Conservation (phyloP, 139 green algal species). For the Astrephomene gubernaculifera region DNA sequence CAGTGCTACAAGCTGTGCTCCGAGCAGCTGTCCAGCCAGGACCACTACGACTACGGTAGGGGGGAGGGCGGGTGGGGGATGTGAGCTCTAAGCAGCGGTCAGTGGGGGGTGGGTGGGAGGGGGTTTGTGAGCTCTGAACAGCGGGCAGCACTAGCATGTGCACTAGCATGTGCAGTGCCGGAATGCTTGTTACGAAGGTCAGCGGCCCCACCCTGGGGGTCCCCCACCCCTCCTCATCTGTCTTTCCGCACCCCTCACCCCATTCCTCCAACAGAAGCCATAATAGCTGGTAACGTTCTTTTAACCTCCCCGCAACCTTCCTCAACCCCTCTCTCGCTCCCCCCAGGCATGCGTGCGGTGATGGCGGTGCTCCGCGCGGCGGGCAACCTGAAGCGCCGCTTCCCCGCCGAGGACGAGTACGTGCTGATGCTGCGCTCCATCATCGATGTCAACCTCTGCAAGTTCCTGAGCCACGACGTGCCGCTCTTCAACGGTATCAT, state of each 20-base stretch:
- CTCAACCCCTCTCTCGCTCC: too few relatives aligned
- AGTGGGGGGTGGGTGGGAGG: too few relatives aligned
- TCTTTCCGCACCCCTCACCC: constrained; percentile 38
- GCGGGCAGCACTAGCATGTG: too few relatives aligned
- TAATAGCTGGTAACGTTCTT: too few relatives aligned
- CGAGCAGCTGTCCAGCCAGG: constrained; percentile 85
- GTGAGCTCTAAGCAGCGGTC: too few relatives aligned
- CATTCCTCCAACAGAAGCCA: too few relatives aligned
- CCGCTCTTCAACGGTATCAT: constrained; percentile 83
- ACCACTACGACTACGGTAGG: constrained; percentile 86
- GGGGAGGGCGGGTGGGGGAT: too few relatives aligned
- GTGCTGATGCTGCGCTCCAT: constrained; percentile 85
- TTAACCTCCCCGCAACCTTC: too few relatives aligned
- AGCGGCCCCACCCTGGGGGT: too few relatives aligned
- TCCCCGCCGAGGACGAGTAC: constrained; percentile 76
- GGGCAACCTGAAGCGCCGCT: constrained; percentile 70
- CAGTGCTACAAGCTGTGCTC: constrained; percentile 88
- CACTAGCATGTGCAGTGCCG: too few relatives aligned
- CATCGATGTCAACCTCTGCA: constrained; percentile 89
- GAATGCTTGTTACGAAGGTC: too few relatives aligned
- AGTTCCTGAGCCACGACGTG: constrained; percentile 86
- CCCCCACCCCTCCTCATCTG: constrained; percentile 32
- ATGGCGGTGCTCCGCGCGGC: constrained; percentile 82
- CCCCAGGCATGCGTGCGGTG: constrained; percentile 82
- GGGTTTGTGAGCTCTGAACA: too few relatives aligned